Conservation (phyloP, 2,329 filamentous ascomycete genomes). For the Phialophora macrospora region DNA sequence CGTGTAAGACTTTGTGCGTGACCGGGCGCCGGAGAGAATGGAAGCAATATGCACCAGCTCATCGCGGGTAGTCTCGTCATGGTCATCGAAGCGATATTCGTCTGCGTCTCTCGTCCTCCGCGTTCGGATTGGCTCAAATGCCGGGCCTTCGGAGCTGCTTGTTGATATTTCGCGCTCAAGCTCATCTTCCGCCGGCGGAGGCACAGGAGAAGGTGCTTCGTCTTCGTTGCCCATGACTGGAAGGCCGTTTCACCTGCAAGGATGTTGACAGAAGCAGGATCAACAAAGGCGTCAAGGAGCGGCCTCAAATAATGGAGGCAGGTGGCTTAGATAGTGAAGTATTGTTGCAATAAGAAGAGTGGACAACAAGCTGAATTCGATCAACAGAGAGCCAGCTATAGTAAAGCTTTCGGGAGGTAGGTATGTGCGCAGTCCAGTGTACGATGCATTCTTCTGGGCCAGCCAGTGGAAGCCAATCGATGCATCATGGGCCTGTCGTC, state of each 20-base stretch:
- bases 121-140: conserved; percentile 35
- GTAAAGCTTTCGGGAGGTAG: not conserved
- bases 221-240: conserved; percentile 9
- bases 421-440: not conserved
- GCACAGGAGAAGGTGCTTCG: not conserved
- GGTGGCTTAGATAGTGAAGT: not conserved
- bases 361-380: not conserved
- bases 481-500: not conserved
- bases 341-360: not conserved
- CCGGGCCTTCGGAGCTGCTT: conserved; percentile 43
- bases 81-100: conserved; percentile 31
- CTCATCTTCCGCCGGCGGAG: not conserved
- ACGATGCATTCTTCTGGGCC: not conserved
- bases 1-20: conserved; percentile 18
- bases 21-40: conserved; percentile 29
- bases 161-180: conserved; percentile 38
- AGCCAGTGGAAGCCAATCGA: conserved; percentile 2
- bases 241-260: not conserved
- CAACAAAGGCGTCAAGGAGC: not conserved
- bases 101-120: conserved; percentile 29
- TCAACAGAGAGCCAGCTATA: not conserved
- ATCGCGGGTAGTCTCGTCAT: conserved; percentile 16
- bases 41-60: conserved; percentile 32
- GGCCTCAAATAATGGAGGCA: not conserved
- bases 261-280: not conserved